These are phyloP conservation scores for Leccinellum luteum DNA, from an alignment of 768 basidiomycete genomes.

Conservation along the genomic window DNA sequence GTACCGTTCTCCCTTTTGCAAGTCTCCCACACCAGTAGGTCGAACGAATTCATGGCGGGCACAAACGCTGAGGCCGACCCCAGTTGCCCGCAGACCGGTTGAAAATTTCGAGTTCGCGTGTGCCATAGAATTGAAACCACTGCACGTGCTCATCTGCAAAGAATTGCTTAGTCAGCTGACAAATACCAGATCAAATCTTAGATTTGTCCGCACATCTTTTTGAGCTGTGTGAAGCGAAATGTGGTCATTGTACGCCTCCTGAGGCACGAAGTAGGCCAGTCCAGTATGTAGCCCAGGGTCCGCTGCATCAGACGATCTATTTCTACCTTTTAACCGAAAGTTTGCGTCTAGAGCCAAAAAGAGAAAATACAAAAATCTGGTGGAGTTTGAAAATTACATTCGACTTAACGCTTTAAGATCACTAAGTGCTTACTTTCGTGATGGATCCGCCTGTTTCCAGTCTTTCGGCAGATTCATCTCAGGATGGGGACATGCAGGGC, in stretches of 20 bases:
- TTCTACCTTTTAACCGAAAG: not conserved
- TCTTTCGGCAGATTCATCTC: not conserved
- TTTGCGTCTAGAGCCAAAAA: not conserved
- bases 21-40: not conserved
- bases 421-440: not conserved
- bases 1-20: not conserved
- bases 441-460: not conserved
- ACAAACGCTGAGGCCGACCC: not conserved
- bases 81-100: not conserved
- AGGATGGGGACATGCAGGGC: not conserved
- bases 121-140: not conserved
- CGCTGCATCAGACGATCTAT: not conserved
- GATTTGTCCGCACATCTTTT: not conserved
- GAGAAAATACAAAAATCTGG: not conserved
- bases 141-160: not conserved
- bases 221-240: not conserved
- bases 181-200: not conserved
- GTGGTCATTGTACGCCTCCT: not conserved
- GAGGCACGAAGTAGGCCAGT: not conserved
- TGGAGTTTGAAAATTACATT: not conserved
- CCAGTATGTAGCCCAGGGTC: not conserved
- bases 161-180: not conserved
- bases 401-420: too few relatives aligned
- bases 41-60: not conserved
- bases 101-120: not conserved